phyloP scores from a whole-genome alignment of 345 rosid species.

The Lenwebbia sp. region DNA sequence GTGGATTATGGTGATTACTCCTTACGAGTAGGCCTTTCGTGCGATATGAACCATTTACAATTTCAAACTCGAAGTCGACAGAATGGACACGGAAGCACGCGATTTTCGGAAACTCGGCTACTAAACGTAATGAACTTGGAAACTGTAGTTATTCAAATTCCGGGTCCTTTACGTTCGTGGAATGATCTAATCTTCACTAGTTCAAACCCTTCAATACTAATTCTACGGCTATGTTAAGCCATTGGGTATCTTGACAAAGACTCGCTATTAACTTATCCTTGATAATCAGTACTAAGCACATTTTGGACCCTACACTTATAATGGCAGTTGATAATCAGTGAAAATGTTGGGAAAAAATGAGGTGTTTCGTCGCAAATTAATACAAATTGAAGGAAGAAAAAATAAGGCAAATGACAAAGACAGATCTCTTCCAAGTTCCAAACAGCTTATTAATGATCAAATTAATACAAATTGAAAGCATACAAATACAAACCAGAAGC shows the following conservation, averaged over 20 bases:
- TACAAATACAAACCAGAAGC: conserved; percentile 7
- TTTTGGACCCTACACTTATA: not conserved
- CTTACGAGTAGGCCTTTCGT: not conserved
- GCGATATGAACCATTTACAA: not conserved
- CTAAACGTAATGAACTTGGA: not conserved
- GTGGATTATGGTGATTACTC: not conserved
- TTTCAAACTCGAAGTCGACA: not conserved
- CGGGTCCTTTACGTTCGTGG: not conserved
- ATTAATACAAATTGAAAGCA: conserved; percentile 11
- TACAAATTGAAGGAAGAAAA: too few relatives aligned
- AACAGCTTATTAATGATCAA: conserved; percentile 16
- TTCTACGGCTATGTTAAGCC: not conserved
- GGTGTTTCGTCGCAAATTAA: not conserved
- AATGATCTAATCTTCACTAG: not conserved
- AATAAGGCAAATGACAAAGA: not conserved
- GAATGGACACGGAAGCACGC: not conserved
- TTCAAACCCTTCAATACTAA: not conserved
- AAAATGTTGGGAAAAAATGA: not conserved
- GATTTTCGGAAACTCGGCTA: not conserved
- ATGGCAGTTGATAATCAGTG: not conserved
- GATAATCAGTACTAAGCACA: not conserved
- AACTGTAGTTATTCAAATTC: not conserved
- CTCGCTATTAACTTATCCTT: not conserved
- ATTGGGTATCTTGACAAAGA: not conserved
- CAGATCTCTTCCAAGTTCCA: conserved; percentile 4